Evolutionary conservation across 2,329 filamentous ascomycete genomes (phyloP).

Genomic region (Neophaeococcomyces mojaviensis): DNA sequence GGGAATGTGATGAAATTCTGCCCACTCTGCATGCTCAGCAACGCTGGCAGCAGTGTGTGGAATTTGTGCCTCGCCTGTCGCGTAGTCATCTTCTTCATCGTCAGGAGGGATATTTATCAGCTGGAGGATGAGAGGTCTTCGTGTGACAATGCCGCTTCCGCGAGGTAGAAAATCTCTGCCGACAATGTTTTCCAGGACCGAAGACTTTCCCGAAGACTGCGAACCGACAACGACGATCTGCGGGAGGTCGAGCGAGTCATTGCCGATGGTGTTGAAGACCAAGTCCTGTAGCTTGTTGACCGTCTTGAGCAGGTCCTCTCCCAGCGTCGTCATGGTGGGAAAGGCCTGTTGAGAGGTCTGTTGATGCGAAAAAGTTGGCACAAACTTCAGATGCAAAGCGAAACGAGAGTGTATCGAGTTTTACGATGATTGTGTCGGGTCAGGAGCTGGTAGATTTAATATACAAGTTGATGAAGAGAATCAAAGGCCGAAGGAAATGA

Average conservation of each 20-base stretch:
- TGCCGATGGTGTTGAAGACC: slow-evolving; percentile 99
- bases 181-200: slow-evolving; percentile 97
- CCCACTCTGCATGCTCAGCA: slow-evolving; percentile 66
- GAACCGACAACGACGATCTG: slow-evolving; percentile 99
- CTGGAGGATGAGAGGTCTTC: slow-evolving; percentile 88
- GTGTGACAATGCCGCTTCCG: slow-evolving; percentile 92
- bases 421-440: no score
- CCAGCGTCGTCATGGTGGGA: slow-evolving; percentile 73
- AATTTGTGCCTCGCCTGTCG: slow-evolving; percentile 56
- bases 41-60: slow-evolving; percentile 73
- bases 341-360: neutral
- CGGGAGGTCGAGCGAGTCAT: slow-evolving; percentile 91
- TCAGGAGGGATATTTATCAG: slow-evolving; percentile 84
- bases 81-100: slow-evolving; percentile 54
- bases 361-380: slow-evolving; percentile 12
- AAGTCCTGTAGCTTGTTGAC: slow-evolving; percentile 98
- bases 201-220: slow-evolving; percentile 96
- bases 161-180: slow-evolving; percentile 94
- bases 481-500: neutral
- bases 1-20: slow-evolving; percentile 92
- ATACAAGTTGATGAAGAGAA: slow-evolving; percentile 2
- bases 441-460: no score
- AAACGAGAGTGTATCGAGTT: no score
- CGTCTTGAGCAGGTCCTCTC: slow-evolving; percentile 87
- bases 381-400: slow-evolving; percentile 1